Evolutionary conservation across 164 flowering plant genomes (phyloP).

Genomic region (Taxillus chinensis): DNA sequence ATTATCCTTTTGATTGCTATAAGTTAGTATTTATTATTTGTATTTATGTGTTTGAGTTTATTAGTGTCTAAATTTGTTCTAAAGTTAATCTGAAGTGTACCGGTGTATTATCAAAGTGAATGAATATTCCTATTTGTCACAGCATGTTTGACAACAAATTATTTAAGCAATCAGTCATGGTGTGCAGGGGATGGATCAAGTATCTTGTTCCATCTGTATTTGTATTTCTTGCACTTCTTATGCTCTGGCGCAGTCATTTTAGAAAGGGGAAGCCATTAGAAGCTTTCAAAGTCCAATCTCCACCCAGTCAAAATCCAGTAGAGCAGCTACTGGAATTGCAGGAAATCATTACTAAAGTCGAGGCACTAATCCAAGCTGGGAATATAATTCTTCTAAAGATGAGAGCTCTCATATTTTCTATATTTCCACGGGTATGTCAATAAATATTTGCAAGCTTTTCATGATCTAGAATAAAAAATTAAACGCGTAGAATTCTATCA

Average conservation of each 20-base stretch:
- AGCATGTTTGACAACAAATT: no score
- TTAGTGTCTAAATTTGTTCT: no score
- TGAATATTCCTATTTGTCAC: no score
- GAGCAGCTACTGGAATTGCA: constrained; percentile 71
- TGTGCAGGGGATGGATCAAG: constrained; percentile 64
- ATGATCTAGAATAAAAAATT: no score
- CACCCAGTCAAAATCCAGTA: constrained; percentile 64
- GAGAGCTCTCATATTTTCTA: constrained; percentile 63
- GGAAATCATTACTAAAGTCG: constrained; percentile 57
- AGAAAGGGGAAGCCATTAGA: constrained; percentile 44
- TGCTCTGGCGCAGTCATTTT: constrained; percentile 48
- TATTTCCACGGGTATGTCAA: constrained; percentile 54
- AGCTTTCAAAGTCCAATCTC: constrained; percentile 46
- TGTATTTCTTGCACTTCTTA: constrained; percentile 32
- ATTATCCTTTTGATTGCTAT: no score
- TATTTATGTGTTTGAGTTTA: no score
- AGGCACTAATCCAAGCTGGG: constrained; percentile 55
- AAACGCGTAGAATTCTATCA: no score
- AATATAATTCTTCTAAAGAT: constrained; percentile 72
- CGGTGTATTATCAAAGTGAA: no score
- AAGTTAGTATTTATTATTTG: no score
- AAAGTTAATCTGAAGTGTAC: no score
- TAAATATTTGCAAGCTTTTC: not conserved
- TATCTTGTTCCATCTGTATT: constrained; percentile 42
- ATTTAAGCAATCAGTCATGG: not conserved